phyloP scores from a whole-genome alignment of 1,284 basidiomycete genomes.

The Trichosporon asahii region DNA sequence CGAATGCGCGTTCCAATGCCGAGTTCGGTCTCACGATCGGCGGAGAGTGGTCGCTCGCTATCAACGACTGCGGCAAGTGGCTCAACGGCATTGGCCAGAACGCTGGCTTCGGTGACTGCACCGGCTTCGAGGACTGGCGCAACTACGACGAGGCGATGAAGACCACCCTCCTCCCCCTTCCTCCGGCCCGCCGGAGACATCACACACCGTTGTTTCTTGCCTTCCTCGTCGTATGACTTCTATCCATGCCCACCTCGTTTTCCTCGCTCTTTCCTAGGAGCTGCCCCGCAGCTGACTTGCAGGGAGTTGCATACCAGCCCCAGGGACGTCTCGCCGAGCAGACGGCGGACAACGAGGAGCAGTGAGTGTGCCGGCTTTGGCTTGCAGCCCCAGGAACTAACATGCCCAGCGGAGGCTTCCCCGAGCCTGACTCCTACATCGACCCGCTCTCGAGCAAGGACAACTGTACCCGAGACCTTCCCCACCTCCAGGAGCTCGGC shows the following conservation, averaged over 20 bases:
- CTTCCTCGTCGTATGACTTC: neutral
- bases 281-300: conserved; percentile 18
- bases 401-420: conserved; percentile 57
- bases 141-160: conserved; percentile 36
- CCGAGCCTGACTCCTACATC: conserved; percentile 59
- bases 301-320: conserved; percentile 82
- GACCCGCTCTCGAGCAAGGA: conserved; percentile 70
- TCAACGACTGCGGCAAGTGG: conserved; percentile 63
- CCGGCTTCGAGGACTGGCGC: conserved; percentile 36
- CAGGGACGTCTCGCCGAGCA: conserved; percentile 61
- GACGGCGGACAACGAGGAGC: conserved; percentile 56
- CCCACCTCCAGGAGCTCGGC: conserved; percentile 61
- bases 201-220: neutral
- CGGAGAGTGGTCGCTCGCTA: conserved; percentile 63
- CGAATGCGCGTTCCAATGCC: conserved; percentile 58
- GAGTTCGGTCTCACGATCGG: conserved; percentile 72
- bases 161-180: conserved; percentile 21
- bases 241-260: no score
- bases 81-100: conserved; percentile 56
- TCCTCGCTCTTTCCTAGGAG: no score
- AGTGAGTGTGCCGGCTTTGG: conserved; percentile 36
- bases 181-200: no score
- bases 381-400: conserved; percentile 2
- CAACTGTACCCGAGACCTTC: conserved; percentile 73
- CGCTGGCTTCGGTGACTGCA: conserved; percentile 32